Evolutionary conservation across 805 yeast genomes (phyloP), one percentile per base, ranked within the genome.

Genomic region (Nakazawaea laoshanensis): DNA sequence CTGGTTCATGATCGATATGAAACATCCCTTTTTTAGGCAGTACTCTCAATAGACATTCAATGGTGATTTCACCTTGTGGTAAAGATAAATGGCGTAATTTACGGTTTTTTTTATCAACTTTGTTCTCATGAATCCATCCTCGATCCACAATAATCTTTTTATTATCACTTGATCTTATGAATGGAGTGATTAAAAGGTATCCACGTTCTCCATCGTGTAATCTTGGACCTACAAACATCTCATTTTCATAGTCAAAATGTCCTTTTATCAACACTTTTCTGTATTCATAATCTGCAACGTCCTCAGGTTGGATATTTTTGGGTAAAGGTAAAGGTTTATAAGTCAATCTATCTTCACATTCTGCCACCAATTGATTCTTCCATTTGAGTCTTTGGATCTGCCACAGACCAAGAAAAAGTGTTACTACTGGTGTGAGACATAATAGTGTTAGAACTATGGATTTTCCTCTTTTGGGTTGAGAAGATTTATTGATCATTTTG

Each of bases 331-430:
- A 59, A 0, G 95, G 81, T 3, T 77, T 76, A 37, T 72, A 70
- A 0, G 88, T 76, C 44, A 92, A 59, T 42, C 88, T 63, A 47
- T 84, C 86, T 53, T 92, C 96, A 47, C 89, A 77, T 14, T 71
- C 69, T 3, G 94, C 79, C 40, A 92, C 81, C 40, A 92, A 64
- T 40, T 77, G 72, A 16, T 77, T 81, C 53, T 92, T 92, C 98
- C 98, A 92, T 39, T 72, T 65, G 31, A 92, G 59, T 42, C 98
- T 66, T 45, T 73, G 64, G 29, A 84, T 75, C 59, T 92, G 98
- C 98, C 98, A 92, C 36, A 87, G 71, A 2, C 97, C 98, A 27
- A 92, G 60, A 29, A 77, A 78, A 51, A 89, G 83, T 8, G 95
- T 74, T 3, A 87, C 67, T 1, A 87, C 65, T 0, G 98, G 98